Base-by-base conservation (phyloP, 2,329 filamentous ascomycete species). In the Calonectria henricotiae region DNA sequence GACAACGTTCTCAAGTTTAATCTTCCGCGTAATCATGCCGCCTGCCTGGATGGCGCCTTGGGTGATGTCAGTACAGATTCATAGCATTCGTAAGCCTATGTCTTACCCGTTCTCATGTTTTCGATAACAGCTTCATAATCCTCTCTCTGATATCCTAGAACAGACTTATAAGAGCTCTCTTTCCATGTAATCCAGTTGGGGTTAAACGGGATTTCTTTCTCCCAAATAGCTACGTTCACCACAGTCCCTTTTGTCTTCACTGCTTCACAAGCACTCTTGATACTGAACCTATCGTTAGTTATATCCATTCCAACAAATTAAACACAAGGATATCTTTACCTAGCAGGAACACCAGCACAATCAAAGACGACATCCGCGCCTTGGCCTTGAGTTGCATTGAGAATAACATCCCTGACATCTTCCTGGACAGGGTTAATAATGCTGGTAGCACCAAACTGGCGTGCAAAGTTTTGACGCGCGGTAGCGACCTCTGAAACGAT, bases 191-290 rank as follows among this genome's bases (percentile, higher is more conserved):
- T 25, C 76, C 76, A 78, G 81, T 72, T 70, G 1, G 76, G 75
- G 32, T 78, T 79, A 47, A 78, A 78, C 0, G 75, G 76, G 0
- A 78, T 74, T 27, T 78, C 75, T 49, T 77, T 88, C 75, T 90
- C 89, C 89, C 89, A 92, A 3, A 92, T 88, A 0, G 90, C 89
- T n/a, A 92, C 85, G 70, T 92, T 92, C 2, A 92, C 85, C 0
- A 92, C 84, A 0, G 87, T 88, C 0, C 90, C 90, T 41, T 87
- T 83, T 0, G 85, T 83, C 60, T 85, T 83, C 3, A 90, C 86
- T 0, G 86, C 84, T 23, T 84, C 79, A 46, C 85, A 88, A 74
- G 80, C 89, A 9, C 71, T 70, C 12, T 78, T 78, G 11, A 77
- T 64, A 17, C 76, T 78, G n/a, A 15, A 23, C 1, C 15, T 13